Conservation (phyloP, 768 basidiomycete genomes). For the Amyloporia xantha region DNA sequence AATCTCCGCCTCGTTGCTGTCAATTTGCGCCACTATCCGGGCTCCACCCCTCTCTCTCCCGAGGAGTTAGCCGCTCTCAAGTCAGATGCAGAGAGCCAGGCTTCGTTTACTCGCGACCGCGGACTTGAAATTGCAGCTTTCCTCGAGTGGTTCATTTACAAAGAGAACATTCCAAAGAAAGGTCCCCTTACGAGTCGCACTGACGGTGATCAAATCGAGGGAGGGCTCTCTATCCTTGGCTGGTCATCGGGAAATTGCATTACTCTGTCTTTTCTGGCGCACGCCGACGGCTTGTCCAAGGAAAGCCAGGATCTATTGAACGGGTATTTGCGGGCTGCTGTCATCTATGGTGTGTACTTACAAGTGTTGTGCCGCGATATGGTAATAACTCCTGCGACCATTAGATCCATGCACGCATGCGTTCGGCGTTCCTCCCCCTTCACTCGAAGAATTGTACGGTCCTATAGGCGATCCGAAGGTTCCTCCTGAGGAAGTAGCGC, state of each 20-base stretch:
- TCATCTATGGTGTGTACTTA: constrained; percentile 10
- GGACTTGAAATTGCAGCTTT: constrained; percentile 13
- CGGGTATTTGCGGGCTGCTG: constrained; percentile 8
- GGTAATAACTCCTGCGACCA: not conserved
- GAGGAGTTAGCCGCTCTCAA: constrained; percentile 11
- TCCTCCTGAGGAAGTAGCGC: not conserved
- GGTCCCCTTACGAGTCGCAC: not conserved
- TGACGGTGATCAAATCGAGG: not conserved
- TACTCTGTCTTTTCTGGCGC: constrained; percentile 9
- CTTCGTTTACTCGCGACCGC: not conserved
- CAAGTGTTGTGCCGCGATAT: too few species aligned
- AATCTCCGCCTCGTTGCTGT: constrained; percentile 19
- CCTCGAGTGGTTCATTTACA: constrained; percentile 12
- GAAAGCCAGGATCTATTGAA: constrained; percentile 5
- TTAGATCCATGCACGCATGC: not conserved
- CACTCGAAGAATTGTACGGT: not conserved
- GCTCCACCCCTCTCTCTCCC: constrained; percentile 17
- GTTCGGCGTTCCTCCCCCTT: not conserved
- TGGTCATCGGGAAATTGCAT: constrained; percentile 14
- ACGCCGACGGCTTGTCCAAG: constrained; percentile 6
- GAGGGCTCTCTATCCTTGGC: not conserved
- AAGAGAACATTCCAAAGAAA: constrained; percentile 7
- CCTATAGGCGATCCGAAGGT: not conserved
- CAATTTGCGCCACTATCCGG: constrained; percentile 22
- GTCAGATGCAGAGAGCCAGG: not conserved